Base-by-base conservation (phyloP, 108 stramenopile species). In the Licmophora abbreviata region DNA sequence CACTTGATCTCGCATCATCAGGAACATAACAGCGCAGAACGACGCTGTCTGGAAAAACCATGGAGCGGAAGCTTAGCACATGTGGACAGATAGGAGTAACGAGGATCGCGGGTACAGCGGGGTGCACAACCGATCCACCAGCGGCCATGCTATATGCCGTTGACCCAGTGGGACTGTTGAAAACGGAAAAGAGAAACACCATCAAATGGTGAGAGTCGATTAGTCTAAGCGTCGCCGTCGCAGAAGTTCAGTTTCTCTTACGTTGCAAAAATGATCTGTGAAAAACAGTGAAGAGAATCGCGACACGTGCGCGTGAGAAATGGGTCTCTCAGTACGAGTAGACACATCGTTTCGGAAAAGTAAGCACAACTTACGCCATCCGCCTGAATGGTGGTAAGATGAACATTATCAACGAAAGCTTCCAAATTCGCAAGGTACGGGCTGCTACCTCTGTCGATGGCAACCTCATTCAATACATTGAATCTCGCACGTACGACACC, bases 81-180 rank as follows among this genome's bases (percentile, higher is more conserved):
- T 98, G 97, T 0, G 97, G 94, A 63, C 95, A 96, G 42, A 98
- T 94, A 5, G 97, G 95, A 9, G 95, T 97, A 11, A 98, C 81
- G 17, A 95, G 58, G 34, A 98, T 97, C 12, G 85, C 79, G 7
- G 95, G 94, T 11, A 95, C 94, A 1, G 94, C 87, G 1, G 97
- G 97, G 59, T 96, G 96, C 7, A 97, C 92, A n/a, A 98, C 96
- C 40, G 83, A 86, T 0, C 95, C 94, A 1, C 97, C 97, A 12
- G 97, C 97, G 14, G 94, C 76, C 85, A 98, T 84, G 45, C 78
- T 81, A 60, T 98, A 98, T 0, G 97, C 97, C 1, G 97, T 98
- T 20, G 87, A 89, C 2, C 97, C 97, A 0, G 95, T 96, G 12
- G 97, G 97, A 8, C 63, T 71, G 33, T 32, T 42, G 8, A 10